Evolutionary conservation across 2,329 filamentous ascomycete genomes (phyloP).

Genomic region (Aspergillus flavus): DNA sequence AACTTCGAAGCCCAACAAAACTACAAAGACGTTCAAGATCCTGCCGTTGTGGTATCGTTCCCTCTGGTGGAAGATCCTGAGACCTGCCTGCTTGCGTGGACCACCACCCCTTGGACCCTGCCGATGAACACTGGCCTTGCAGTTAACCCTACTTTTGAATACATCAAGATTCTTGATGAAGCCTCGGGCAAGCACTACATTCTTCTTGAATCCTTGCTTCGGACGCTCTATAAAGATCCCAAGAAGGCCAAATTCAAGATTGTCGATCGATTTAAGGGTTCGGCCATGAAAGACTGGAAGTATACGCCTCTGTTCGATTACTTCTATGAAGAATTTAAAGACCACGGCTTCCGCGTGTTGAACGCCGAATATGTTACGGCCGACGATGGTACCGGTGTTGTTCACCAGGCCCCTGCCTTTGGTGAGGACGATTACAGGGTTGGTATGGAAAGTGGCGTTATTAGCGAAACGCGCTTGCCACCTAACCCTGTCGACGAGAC

Average conservation of each 20-base stretch:
- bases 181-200: slow-evolving; percentile 81
- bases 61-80: slow-evolving; percentile 77
- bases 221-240: slow-evolving; percentile 86
- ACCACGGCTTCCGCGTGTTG: slow-evolving; percentile 77
- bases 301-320: slow-evolving; percentile 90
- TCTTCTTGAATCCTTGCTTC: slow-evolving; percentile 77
- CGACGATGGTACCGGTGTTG: slow-evolving; percentile 89
- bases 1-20: slow-evolving; percentile 96
- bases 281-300: slow-evolving; percentile 83
- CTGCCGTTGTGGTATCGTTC: slow-evolving; percentile 85
- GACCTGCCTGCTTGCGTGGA: slow-evolving; percentile 81
- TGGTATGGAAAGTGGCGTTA: slow-evolving; percentile 73
- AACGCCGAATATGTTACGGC: slow-evolving; percentile 85
- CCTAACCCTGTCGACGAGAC: slow-evolving; percentile 88
- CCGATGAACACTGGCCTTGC: slow-evolving; percentile 79
- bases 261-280: slow-evolving; percentile 76
- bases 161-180: slow-evolving; percentile 83
- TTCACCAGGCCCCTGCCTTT: slow-evolving; percentile 90
- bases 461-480: slow-evolving; percentile 75
- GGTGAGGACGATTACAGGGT: slow-evolving; percentile 96
- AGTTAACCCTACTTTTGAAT: slow-evolving; percentile 80
- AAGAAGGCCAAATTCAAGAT: slow-evolving; percentile 94
- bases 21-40: slow-evolving; percentile 90
- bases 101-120: slow-evolving; percentile 85
- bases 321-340: slow-evolving; percentile 86